Base-by-base conservation (phyloP, 345 rosid species). In the Brassica incana region DNA sequence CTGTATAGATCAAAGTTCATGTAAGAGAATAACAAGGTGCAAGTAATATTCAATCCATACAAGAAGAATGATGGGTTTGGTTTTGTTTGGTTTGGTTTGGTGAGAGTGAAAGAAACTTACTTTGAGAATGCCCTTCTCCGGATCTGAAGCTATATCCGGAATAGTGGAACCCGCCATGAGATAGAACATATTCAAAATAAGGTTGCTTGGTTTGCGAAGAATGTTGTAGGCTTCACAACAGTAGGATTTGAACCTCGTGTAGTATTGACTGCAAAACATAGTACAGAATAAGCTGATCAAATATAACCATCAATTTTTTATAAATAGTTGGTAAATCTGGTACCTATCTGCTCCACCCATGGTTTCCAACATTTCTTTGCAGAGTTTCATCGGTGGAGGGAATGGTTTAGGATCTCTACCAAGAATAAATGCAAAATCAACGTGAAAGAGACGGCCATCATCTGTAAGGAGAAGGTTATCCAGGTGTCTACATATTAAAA, bases 331-430 rank as follows among this genome's bases (percentile, higher is more conserved):
- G 15, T 67, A 40, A 23, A 23, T 8, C 6, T 14, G 67, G 59
- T 73, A 93, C 99, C 98, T 95, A 71, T 95, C 99, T 71, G 97
- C 97, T 76, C 99, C 99, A 27, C 98, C 98, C 99, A 95, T 95
- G 58, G 98, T 98, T 88, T 95, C 99, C 64, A 95, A 98, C 99
- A 95, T 95, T 88, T 95, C 98, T 83, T 95, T 95, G 91, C 99
- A 95, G 66, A 95, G 97, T 83, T 91, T 95, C 99, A 95, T 95
- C 33, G 99, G 99, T 36, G 99, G 99, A 58, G 99, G 99, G 80
- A 95, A 95, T 27, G 96, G 99, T 84, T 95, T 95, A 65, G 99
- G 99, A 80, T 91, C 99, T 77, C 97, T 92, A 66, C 99, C 99
- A 43, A 95, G 97, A 83, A 93, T 95, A 83, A 89, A 95, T 20